Conservation (phyloP, 73 alveolate species). For the Stentor roeselii region DNA sequence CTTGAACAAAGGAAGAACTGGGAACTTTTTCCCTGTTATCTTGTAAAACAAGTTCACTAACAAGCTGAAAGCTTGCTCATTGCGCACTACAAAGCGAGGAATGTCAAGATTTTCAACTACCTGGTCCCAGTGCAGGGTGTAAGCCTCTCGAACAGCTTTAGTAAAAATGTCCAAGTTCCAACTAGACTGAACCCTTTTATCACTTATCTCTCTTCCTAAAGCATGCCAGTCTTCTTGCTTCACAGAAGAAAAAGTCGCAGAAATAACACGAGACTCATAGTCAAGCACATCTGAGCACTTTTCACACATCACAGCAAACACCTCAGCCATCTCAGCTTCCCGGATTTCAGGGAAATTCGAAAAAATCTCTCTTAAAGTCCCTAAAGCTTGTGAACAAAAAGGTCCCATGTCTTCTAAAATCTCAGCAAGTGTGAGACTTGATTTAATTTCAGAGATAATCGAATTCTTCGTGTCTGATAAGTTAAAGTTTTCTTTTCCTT, state of each 20-base stretch:
- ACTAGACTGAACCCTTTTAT: conserved; percentile 22
- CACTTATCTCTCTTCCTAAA: background rate
- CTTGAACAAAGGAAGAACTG: conserved; percentile 37
- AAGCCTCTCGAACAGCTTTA: conserved; percentile 27
- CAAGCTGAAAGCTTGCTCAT: conserved; percentile 44
- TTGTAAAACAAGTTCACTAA: conserved; percentile 40
- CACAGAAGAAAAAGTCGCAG: conserved; percentile 18
- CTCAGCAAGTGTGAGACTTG: conserved; percentile 7
- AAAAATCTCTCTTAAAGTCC: conserved; percentile 9
- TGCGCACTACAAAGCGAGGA: conserved; percentile 4
- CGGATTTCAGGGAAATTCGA: background rate
- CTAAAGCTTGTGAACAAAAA: conserved; percentile 26
- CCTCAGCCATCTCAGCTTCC: conserved; percentile 25
- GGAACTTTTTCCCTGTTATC: conserved; percentile 54
- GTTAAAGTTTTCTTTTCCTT: conserved; percentile 20
- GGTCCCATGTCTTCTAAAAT: conserved; percentile 54
- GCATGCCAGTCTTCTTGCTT: conserved; percentile 24
- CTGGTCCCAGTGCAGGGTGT: conserved; percentile 24
- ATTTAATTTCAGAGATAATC: conserved; percentile 14
- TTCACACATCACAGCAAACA: conserved; percentile 13
- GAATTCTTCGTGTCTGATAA: conserved; percentile 7
- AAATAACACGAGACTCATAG: background rate
- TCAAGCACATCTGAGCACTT: conserved; percentile 2
- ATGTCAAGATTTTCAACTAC: conserved; percentile 5
- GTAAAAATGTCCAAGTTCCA: conserved; percentile 8